Evolutionary conservation across 768 basidiomycete species (phyloP), one percentile per base, ranked within the genome.

Genomic region (Gloeostereum incarnatum): DNA sequence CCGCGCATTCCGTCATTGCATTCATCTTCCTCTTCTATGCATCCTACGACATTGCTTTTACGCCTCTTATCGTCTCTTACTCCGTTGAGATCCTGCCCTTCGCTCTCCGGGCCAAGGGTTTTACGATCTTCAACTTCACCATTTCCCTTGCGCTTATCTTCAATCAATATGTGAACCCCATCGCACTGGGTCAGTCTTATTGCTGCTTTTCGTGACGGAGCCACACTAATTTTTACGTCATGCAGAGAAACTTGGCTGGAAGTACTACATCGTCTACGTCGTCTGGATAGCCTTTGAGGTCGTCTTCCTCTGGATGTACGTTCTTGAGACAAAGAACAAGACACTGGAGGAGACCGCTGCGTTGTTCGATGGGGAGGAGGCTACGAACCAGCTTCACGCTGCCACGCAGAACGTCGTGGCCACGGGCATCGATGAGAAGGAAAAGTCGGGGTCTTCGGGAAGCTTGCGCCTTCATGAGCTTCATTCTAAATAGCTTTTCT

Each of bases 31-130:
- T 77, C 38, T 76, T 67, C 57, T 71, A 70, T 48, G 65, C 65
- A 14, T 59, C 60, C 34, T 77, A 76, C 49, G 72, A 75, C 58
- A 62, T 42, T 46, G 61, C 53, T 9, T 24, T 11, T 18, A 36
- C 36, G 8, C 19, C 4, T 19, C 16, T 23, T 14, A 45, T 71
- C 21, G 69, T 73, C 27, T 48, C 69, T 2, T 78, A 73, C 54
- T 66, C 66, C 30, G 56, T 79, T 38, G 78, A 81, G 51, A 78
- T 81, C 45, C 50, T 81, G 13, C 78, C 78, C 1, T 75, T 62
- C 56, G 55, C 58, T 37, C 68, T 80, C 39, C 71, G 79, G 27
- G 77, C 78, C 21, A 73, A 68, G 39, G 78, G 76, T 3, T 66
- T 74, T 36, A 67, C 71, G 6, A 49, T 78, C 38, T 70, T 78